phyloP scores from a whole-genome alignment of 495 filamentous ascomycete genomes.

The Aspergillus carlsbadensis region DNA sequence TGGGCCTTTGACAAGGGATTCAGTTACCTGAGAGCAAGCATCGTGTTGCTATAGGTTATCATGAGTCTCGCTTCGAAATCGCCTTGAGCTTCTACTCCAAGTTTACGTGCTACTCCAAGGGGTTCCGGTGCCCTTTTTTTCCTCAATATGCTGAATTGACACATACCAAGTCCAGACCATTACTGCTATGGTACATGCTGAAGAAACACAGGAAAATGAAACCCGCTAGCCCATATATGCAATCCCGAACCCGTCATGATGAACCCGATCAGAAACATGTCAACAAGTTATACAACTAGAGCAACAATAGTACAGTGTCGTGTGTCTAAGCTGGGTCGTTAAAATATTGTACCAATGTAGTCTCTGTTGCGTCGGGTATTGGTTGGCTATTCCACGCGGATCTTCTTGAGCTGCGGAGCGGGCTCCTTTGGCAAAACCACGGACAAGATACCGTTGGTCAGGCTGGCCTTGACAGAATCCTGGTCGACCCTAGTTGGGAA shows the following conservation, averaged over 20 bases:
- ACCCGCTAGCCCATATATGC: background rate
- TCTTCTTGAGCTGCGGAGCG: conserved; percentile 50
- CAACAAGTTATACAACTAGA: background rate
- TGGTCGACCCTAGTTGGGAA: conserved; percentile 77
- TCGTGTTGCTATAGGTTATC: no score
- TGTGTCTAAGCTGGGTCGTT: background rate
- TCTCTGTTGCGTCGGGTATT: background rate
- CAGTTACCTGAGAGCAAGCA: no score
- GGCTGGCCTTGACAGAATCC: conserved; percentile 68
- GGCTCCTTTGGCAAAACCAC: conserved; percentile 75
- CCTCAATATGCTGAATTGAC: no score
- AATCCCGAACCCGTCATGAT: background rate
- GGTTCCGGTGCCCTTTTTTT: no score
- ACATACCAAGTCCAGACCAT: background rate
- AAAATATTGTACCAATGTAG: background rate
- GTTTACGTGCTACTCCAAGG: no score
- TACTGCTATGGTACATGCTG: conserved; percentile 4
- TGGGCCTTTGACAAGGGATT: no score
- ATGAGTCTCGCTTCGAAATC: no score
- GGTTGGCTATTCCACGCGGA: conserved; percentile 52
- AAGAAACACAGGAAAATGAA: background rate
- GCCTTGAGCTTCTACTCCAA: no score
- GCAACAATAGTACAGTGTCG: background rate
- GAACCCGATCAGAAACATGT: background rate
- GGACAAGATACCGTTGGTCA: conserved; percentile 73